Conservation (phyloP, 768 basidiomycete species). For the Coprinopsis marcescibilis region DNA sequence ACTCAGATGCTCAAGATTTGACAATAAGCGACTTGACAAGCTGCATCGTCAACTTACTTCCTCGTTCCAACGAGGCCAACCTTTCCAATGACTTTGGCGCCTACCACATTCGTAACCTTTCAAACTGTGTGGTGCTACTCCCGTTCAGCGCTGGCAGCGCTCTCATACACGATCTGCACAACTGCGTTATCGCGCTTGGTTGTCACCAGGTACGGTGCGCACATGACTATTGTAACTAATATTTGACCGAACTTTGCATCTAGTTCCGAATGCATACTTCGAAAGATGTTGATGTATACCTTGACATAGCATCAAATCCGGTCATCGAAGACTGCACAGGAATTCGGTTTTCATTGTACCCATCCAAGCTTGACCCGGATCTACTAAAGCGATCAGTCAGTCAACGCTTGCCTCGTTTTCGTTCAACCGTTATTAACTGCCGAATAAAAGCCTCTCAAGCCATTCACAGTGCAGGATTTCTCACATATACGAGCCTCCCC, state of each 20-base stretch:
- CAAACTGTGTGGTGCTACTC: conserved; percentile 57
- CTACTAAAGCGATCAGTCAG: conserved; percentile 14
- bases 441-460: conserved; percentile 26
- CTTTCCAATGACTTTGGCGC: conserved; percentile 24
- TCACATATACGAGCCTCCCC: conserved; percentile 72
- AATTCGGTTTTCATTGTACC: conserved; percentile 65
- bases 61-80: conserved; percentile 9
- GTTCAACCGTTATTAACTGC: neutral
- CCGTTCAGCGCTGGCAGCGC: conserved; percentile 67
- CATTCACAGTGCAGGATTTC: conserved; percentile 71
- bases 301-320: conserved; percentile 64
- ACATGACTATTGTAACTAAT: neutral
- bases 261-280: conserved; percentile 93
- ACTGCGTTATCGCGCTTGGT: conserved; percentile 62
- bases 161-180: conserved; percentile 56
- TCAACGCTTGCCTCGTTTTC: neutral
- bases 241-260: too few relatives aligned
- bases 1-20: conserved; percentile 41
- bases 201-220: conserved; percentile 66
- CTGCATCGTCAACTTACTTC: conserved; percentile 68
- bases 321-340: conserved; percentile 70
- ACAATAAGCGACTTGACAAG: conserved; percentile 59
- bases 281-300: conserved; percentile 53
- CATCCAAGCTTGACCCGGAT: conserved; percentile 25
- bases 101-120: conserved; percentile 58